Evolutionary conservation across 768 basidiomycete species (phyloP), one percentile per base, ranked within the genome.

Genomic region (Mycena leptocephala): DNA sequence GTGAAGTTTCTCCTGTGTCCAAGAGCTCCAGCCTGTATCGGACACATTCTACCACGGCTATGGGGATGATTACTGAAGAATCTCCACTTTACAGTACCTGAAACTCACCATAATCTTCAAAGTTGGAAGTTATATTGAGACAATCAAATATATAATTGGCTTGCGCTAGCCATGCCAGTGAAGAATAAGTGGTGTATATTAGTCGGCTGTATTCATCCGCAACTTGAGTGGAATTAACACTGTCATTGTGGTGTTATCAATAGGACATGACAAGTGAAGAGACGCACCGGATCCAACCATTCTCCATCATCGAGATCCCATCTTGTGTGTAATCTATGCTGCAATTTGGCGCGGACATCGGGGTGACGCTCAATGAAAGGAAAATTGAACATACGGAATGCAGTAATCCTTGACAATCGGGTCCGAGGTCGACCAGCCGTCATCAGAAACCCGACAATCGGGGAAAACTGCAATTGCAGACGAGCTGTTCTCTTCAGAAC

Each of bases 231-330:
- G 48, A 55, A 39, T 33, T 39, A 10, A 67, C 22, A 9, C 66
- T 55, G 41, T 43, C 4, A 18, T 16, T 43, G 11, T 18, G 41
- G 41, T 18, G 9, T 18, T 10, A 18, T 43, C 4, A 43, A 43
- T 11, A 16, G 16, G 7, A 43, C 18, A 4, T 37, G 35, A 6
- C 3, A 5, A 11, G 33, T 35, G 26, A 28, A 62, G n/a, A 28
- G 8, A 11, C 66, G 13, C 35, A 67, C 66, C 66, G 46, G 24
- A 28, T 67, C 66, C 66, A 67, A n/a, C 51, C 51, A 28, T 67
- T 67, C 24, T 67, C 22, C 48, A 55, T 8, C 7, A 48, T 46
- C 30, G 35, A 16, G 16, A 24, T 16, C 10, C 3, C 16, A 1
- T 20, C 41, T 4, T 43, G 9, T 4, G 10, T 16, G 26, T 43